These are phyloP conservation scores for Ceratocystis lukuohia DNA, from an alignment of 2,329 filamentous ascomycete species.

Conservation along the genomic window DNA sequence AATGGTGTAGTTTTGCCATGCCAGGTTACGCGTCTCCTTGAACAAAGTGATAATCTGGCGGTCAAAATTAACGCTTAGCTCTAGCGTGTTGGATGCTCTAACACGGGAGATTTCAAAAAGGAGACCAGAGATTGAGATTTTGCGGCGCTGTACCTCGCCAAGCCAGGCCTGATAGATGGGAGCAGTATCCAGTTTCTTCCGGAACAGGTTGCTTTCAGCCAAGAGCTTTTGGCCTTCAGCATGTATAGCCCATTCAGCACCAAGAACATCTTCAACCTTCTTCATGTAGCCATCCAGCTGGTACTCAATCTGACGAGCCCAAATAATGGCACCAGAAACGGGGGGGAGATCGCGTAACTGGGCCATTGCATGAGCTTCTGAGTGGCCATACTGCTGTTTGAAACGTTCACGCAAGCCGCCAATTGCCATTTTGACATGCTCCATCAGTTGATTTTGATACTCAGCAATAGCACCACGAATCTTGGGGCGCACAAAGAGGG, in stretches of 20 bases:
- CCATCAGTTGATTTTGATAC: slow-evolving; percentile 95
- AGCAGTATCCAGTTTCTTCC: slow-evolving; percentile 86
- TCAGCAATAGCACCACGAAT: slow-evolving; percentile 95
- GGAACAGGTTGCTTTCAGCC: slow-evolving; percentile 82
- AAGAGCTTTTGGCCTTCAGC: slow-evolving; percentile 89
- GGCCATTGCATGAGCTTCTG: slow-evolving; percentile 95
- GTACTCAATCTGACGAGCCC: slow-evolving; percentile 91
- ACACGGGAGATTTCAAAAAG: slow-evolving; percentile 84
- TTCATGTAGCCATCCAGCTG: slow-evolving; percentile 96
- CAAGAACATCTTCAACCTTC: slow-evolving; percentile 96
- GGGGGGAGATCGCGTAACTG: slow-evolving; percentile 91
- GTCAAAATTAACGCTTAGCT: slow-evolving; percentile 92
- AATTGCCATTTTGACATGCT: slow-evolving; percentile 95
- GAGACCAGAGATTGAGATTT: slow-evolving; percentile 81
- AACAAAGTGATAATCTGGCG: slow-evolving; percentile 93
- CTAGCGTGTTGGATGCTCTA: slow-evolving; percentile 72
- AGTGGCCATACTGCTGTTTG: slow-evolving; percentile 97
- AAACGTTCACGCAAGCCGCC: slow-evolving; percentile 87
- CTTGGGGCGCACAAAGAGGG: slow-evolving; percentile 95
- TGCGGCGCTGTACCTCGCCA: slow-evolving; percentile 72
- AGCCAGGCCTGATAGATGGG: slow-evolving; percentile 95
- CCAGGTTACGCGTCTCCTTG: slow-evolving; percentile 92
- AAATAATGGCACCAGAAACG: slow-evolving; percentile 93
- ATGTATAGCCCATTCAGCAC: slow-evolving; percentile 86
- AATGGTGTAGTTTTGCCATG: slow-evolving; percentile 88